These are phyloP conservation scores for Rhizopus microsporus DNA, from an alignment of 371 early-diverging fungal genomes.

Conservation along the genomic window DNA sequence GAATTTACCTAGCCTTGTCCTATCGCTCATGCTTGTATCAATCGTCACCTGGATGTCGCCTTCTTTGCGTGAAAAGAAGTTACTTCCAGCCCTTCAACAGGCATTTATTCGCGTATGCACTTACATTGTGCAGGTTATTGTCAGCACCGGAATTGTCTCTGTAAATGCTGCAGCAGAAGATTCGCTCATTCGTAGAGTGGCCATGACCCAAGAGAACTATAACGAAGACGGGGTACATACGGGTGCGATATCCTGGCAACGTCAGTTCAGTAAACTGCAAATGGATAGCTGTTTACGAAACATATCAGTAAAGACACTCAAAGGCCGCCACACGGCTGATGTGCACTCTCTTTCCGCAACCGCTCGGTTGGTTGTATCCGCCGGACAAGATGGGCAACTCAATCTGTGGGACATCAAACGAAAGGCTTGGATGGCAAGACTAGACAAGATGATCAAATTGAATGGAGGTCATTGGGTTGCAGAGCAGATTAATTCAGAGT, in stretches of 20 bases:
- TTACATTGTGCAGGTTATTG: neutral
- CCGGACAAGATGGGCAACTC: constrained; percentile 37
- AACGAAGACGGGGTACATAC: constrained; percentile 26
- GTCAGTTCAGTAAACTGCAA: constrained; percentile 22
- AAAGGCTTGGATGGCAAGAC: constrained; percentile 30
- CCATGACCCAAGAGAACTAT: constrained; percentile 11
- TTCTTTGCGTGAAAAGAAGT: constrained; percentile 31
- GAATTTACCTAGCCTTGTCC: constrained; percentile 22
- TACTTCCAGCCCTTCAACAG: constrained; percentile 23
- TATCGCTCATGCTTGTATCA: constrained; percentile 28
- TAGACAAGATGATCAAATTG: constrained; percentile 30
- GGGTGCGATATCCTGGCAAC: constrained; percentile 32
- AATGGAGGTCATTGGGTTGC: constrained; percentile 25
- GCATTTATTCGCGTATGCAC: constrained; percentile 10
- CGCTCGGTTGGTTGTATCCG: constrained; percentile 26
- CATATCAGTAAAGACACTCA: constrained; percentile 24
- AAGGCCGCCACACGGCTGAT: constrained; percentile 31
- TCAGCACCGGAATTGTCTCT: neutral
- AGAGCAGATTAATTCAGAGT: constrained; percentile 13
- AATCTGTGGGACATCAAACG: constrained; percentile 30
- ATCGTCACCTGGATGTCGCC: constrained; percentile 41
- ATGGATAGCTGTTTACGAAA: constrained; percentile 12
- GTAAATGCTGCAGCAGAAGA: neutral
- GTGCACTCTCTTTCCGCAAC: constrained; percentile 27
- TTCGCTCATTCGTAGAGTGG: neutral